A percentile compares a stretch with the other conserved stretches of the same genome.
Evolutionary conservation across 1,284 basidiomycete species (phyloP).

Genomic region (Abortiporus biennis): DNA sequence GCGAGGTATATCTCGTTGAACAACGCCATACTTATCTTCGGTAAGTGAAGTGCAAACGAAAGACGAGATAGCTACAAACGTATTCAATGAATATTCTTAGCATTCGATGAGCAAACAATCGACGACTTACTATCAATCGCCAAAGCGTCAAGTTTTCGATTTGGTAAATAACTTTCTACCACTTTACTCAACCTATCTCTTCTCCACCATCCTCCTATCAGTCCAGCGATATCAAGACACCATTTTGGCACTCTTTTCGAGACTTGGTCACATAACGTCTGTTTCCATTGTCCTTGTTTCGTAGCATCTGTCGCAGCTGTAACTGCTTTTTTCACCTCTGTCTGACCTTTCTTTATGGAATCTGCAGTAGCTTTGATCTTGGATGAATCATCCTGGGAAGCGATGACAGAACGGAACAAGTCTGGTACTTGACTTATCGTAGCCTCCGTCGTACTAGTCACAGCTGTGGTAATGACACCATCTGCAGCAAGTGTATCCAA

Average conservation of each 20-base stretch:
- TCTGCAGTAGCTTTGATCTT: background rate
- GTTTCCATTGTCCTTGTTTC: conserved; percentile 15
- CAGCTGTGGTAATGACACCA: conserved; percentile 43
- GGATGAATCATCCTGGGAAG: background rate
- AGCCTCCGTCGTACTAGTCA: conserved; percentile 39
- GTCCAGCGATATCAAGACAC: conserved; percentile 19
- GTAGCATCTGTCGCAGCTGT: conserved; percentile 17
- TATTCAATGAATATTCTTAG: background rate
- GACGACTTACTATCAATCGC: conserved; percentile 48
- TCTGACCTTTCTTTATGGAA: background rate
- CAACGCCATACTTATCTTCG: conserved; percentile 78
- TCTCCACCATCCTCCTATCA: conserved; percentile 46
- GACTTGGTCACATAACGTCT: conserved; percentile 7
- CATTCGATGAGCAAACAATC: background rate
- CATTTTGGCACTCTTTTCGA: conserved; percentile 25
- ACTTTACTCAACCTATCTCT: conserved; percentile 45
- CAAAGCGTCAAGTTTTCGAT: conserved; percentile 52
- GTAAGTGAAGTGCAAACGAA: conserved; percentile 67
- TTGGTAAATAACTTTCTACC: conserved; percentile 49
- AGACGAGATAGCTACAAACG: conserved; percentile 52
- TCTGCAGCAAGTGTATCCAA: conserved; percentile 53
- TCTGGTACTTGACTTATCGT: conserved; percentile 45
- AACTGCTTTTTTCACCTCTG: conserved; percentile 12
- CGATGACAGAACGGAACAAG: conserved; percentile 46
- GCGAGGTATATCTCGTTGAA: conserved; percentile 78